These are phyloP conservation scores for Conidiobolus incongruus DNA, from an alignment of 371 early-diverging fungal genomes.

Conservation along the genomic window DNA sequence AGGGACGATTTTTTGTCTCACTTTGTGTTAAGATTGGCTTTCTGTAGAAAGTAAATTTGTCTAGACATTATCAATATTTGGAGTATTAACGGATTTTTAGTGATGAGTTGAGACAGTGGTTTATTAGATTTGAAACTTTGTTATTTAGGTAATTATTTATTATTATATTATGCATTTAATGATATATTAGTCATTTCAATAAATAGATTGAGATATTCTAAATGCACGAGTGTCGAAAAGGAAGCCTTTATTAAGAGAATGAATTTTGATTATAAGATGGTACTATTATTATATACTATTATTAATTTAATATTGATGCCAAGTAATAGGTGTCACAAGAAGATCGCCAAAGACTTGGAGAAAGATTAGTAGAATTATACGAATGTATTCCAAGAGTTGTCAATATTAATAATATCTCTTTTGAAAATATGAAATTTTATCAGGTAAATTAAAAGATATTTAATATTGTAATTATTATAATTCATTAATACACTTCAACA, in stretches of 20 bases:
- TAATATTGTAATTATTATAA: not conserved
- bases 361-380: slow-evolving; percentile 1
- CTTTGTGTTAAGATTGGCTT: slow-evolving; percentile 81
- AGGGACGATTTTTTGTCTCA: slow-evolving; percentile 90
- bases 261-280: slow-evolving; percentile 4
- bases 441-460: slow-evolving; percentile 11
- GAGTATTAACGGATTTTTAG: slow-evolving; percentile 9
- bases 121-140: slow-evolving; percentile 59
- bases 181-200: too few relatives aligned
- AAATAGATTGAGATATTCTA: not conserved
- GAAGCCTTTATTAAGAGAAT: not conserved
- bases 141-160: slow-evolving; percentile 37
- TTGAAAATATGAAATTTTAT: slow-evolving; percentile 20
- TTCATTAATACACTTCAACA: slow-evolving; percentile 3
- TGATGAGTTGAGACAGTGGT: slow-evolving; percentile 76
- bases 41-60: slow-evolving; percentile 42
- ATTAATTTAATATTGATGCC: not conserved
- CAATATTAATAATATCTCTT: not conserved
- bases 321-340: slow-evolving; percentile 1
- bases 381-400: not conserved
- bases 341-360: slow-evolving; percentile 2
- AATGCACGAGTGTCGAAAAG: not conserved
- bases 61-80: not conserved
- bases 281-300: not conserved
- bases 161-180: not conserved